Evolutionary conservation across 2,329 filamentous ascomycete genomes (phyloP), one percentile per base, ranked within the genome.

Genomic region (Cryoendolithus antarcticus): DNA sequence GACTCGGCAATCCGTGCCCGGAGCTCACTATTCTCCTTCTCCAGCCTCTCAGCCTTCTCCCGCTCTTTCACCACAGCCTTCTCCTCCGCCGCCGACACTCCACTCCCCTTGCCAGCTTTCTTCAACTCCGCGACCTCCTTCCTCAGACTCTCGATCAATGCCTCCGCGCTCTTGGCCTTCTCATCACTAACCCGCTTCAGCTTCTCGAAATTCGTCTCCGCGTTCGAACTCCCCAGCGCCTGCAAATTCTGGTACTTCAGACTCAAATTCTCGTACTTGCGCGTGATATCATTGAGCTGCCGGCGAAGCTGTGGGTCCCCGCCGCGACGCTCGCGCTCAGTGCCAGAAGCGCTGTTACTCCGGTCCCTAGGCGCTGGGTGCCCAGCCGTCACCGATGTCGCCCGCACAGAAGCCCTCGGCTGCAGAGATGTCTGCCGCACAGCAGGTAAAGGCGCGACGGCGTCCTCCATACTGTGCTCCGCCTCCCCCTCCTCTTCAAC

Each of bases 191-290:
- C 79, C 51, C 80, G 82, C 60, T 78, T 84, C 8, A 94, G 66
- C 47, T 77, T 80, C 43, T 94, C 86, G 57, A 93, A 89, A 56
- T 89, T 94, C 37, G 72, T 72, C 54, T 93, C 86, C n/a, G 86
- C 86, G 50, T 86, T 80, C 44, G 76, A 77, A 34, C 89, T 68
- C 1, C 82, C 86, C 27, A 89, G 71, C 38, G 95, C 85, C 35
- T 77, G 76, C 19, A 96, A 65, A 44, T 81, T 78, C 35, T 77
- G 76, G 57, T 93, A 89, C 51, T 81, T 88, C 34, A 72, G 61
- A 47, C 93, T 83, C 37, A 95, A 64, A 35, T 67, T 75, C 45
- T 93, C 82, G 47, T 86, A 78, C 55, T 83, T 89, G 52, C 77
- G 80, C 0, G 74, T 84, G 45, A 93, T 65, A 4, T 95, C 86